Conservation (phyloP, 1,284 basidiomycete genomes). For the Irpex rosettiformis region DNA sequence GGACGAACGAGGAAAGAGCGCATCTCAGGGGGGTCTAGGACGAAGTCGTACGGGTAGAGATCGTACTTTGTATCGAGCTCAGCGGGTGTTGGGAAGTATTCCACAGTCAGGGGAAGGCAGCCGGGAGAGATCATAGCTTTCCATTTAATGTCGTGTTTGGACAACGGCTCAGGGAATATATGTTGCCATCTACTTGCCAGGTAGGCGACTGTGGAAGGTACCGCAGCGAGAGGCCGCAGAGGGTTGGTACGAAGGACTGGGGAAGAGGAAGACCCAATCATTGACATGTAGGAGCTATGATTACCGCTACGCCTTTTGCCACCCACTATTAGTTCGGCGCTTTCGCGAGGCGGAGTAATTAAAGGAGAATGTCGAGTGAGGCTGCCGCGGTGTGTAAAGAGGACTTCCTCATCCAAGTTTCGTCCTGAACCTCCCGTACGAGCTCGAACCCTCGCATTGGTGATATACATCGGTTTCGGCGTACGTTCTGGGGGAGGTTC, state of each 20-base stretch:
- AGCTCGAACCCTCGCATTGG: slow-evolving; percentile 34
- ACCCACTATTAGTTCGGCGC: slow-evolving; percentile 40
- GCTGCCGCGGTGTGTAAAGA: slow-evolving; percentile 36
- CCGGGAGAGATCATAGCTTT: slow-evolving; percentile 78
- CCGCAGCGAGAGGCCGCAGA: slow-evolving; percentile 50
- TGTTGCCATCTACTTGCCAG: slow-evolving; percentile 89
- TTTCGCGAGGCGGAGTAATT: slow-evolving; percentile 62
- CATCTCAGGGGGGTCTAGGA: slow-evolving; percentile 75
- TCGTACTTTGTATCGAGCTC: slow-evolving; percentile 81
- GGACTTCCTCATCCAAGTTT: slow-evolving; percentile 53
- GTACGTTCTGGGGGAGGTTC: slow-evolving; percentile 22
- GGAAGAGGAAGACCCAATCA: slow-evolving; percentile 48
- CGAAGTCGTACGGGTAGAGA: slow-evolving; percentile 78
- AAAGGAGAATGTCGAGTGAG: slow-evolving; percentile 57
- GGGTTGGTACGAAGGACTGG: slow-evolving; percentile 54
- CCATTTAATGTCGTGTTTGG: slow-evolving; percentile 93
- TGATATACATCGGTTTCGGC: slow-evolving; percentile 53
- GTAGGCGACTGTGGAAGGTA: slow-evolving; percentile 52
- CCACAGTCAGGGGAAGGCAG: slow-evolving; percentile 92
- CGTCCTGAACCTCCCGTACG: not conserved
- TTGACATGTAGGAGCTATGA: slow-evolving; percentile 36
- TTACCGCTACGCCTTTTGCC: slow-evolving; percentile 50
- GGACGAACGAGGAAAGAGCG: slow-evolving; percentile 77
- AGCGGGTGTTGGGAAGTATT: slow-evolving; percentile 75
- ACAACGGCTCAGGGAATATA: slow-evolving; percentile 72